Evolutionary conservation across 768 basidiomycete species (phyloP).

Genomic region (Mycena maculata): DNA sequence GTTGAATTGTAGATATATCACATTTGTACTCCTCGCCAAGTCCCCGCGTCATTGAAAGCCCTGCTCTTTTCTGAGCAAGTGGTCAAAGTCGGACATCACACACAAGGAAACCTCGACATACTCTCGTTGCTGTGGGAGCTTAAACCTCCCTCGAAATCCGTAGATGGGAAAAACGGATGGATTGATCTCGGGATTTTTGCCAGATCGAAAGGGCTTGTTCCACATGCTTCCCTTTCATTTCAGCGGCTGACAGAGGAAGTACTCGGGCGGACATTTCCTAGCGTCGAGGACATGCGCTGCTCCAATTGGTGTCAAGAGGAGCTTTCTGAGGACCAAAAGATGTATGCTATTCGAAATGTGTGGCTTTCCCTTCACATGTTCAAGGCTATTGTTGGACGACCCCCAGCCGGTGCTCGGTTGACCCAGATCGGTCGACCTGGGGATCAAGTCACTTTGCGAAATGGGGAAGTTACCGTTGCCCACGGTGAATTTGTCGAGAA

Average conservation of each 20-base stretch:
- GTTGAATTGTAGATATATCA: background rate
- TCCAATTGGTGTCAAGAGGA: constrained; percentile 7
- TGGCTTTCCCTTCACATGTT: background rate
- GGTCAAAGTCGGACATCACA: too few species aligned
- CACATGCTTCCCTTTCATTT: background rate
- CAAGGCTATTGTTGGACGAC: constrained; percentile 1
- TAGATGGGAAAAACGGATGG: background rate
- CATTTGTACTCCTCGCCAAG: background rate
- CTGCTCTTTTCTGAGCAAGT: too few species aligned
- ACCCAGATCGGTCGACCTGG: background rate
- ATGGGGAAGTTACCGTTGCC: background rate
- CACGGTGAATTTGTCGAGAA: background rate
- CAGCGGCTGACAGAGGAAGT: background rate
- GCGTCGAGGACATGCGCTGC: background rate
- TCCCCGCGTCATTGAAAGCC: too few species aligned
- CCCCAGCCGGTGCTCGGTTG: background rate
- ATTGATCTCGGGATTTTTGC: constrained; percentile 12
- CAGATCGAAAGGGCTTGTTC: constrained; percentile 3
- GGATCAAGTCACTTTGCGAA: background rate
- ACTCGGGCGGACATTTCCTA: background rate
- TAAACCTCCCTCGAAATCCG: too few species aligned
- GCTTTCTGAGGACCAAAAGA: background rate
- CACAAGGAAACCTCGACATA: too few species aligned
- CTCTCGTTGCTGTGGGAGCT: too few species aligned
- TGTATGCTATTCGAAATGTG: background rate